A percentile compares a stretch with the other conserved stretches of the same genome.
These are phyloP conservation scores for Xylaria arbuscula DNA, from an alignment of 2,329 filamentous ascomycete species.

Conservation along the genomic window DNA sequence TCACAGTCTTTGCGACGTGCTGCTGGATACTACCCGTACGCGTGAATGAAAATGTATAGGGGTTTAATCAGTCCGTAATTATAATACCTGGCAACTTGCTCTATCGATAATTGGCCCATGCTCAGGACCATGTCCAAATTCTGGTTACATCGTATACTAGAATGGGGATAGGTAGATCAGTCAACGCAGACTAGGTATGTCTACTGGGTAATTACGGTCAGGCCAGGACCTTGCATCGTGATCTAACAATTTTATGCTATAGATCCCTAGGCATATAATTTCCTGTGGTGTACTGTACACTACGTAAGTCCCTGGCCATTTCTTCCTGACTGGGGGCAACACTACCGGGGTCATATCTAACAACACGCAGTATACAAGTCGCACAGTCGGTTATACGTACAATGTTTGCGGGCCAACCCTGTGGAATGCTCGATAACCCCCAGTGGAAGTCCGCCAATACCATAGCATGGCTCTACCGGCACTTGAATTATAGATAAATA, in stretches of 20 bases:
- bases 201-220: slow-evolving; percentile 5
- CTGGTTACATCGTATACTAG: not conserved
- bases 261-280: slow-evolving; percentile 1
- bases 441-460: slow-evolving; percentile 5
- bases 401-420: slow-evolving; percentile 10
- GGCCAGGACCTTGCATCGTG: slow-evolving; percentile 24
- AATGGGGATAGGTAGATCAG: not conserved
- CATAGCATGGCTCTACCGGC: not conserved
- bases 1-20: slow-evolving; percentile 2
- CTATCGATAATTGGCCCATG: too few relatives aligned
- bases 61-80: not conserved
- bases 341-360: not conserved
- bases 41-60: not conserved
- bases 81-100: too few relatives aligned
- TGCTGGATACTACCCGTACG: not conserved
- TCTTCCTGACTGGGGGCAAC: not conserved
- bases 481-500: not conserved
- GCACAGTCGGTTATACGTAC: not conserved
- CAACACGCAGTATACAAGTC: not conserved
- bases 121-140: not conserved
- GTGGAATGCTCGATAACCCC: not conserved
- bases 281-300: not conserved
- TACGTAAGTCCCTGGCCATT: not conserved
- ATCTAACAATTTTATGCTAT: slow-evolving; percentile 11
- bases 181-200: not conserved